Percentiles rank a stretch among this genome's conserved stretches.
Evolutionary conservation across 2,329 filamentous ascomycete genomes (phyloP).

Genomic region (Trichoderma sp.): DNA sequence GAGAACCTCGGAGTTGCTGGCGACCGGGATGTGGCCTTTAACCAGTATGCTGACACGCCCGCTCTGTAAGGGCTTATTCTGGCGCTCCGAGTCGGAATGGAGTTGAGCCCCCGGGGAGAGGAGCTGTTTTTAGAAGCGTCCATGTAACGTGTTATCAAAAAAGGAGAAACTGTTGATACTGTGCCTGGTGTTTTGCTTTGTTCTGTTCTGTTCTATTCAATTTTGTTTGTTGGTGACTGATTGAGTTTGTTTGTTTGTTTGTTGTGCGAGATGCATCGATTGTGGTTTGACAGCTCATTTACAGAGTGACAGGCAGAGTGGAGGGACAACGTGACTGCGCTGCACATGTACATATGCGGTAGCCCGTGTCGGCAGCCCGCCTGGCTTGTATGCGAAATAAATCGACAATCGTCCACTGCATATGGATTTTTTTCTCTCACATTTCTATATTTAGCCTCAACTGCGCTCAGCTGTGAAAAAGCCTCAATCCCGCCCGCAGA

Average conservation of each 20-base stretch:
- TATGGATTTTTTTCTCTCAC: neutral
- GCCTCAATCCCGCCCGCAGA: neutral
- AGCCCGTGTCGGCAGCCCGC: conserved; percentile 5
- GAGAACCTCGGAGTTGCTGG: conserved; percentile 11
- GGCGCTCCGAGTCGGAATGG: neutral
- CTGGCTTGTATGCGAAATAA: neutral
- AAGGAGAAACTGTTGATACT: too few relatives aligned
- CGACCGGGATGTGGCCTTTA: neutral
- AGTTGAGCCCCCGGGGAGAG: neutral
- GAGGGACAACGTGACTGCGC: conserved; percentile 1
- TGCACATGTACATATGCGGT: neutral
- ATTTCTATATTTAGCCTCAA: conserved; percentile 3
- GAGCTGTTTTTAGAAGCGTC: neutral
- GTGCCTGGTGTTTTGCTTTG: too few relatives aligned
- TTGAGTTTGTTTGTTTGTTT: neutral
- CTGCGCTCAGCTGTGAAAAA: neutral
- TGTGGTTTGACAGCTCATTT: neutral
- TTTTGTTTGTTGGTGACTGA: too few relatives aligned
- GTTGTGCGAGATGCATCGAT: neutral
- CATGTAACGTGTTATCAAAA: neutral
- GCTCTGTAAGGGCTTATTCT: neutral
- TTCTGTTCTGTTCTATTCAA: too few relatives aligned
- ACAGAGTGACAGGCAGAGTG: neutral
- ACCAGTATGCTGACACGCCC: conserved; percentile 10
- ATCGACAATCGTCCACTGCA: neutral